These are phyloP conservation scores for Tetramitus jugosus DNA, from an alignment of 208 protist genomes.

Conservation along the genomic window DNA sequence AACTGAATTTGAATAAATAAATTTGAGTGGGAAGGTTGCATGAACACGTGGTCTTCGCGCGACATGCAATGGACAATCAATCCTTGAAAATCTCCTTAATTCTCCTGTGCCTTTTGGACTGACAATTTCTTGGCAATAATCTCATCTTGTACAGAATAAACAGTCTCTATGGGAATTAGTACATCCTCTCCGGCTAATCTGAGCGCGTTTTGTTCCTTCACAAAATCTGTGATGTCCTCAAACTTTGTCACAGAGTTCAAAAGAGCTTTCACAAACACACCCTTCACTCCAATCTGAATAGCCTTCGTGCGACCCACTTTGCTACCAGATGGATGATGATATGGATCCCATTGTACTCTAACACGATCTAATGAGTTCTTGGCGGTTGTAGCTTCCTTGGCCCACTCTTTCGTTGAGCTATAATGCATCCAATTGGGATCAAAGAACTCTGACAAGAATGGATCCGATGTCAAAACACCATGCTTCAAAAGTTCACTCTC, in stretches of 20 bases:
- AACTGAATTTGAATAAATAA: too few species aligned
- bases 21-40: too few species aligned
- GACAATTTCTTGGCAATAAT: too few species aligned
- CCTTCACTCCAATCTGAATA: slow-evolving; percentile 47
- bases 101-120: too few species aligned
- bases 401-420: background rate
- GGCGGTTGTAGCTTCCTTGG: background rate
- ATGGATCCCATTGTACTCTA: slow-evolving; percentile 34
- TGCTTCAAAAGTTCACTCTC: background rate
- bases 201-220: background rate
- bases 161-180: too few species aligned
- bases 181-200: too few species aligned
- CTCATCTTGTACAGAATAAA: too few species aligned
- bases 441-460: slow-evolving; percentile 5
- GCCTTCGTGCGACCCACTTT: slow-evolving; percentile 22
- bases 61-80: too few species aligned
- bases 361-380: background rate
- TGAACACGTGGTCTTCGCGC: too few species aligned
- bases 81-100: too few species aligned
- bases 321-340: slow-evolving; percentile 9
- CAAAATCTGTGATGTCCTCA: slow-evolving; percentile 8
- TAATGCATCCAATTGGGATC: too few species aligned
- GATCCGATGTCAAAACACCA: background rate
- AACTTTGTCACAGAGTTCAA: background rate
- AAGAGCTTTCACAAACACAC: background rate